Evolutionary conservation across 345 rosid genomes (phyloP).

Genomic region (Dipteronia dyeriana): DNA sequence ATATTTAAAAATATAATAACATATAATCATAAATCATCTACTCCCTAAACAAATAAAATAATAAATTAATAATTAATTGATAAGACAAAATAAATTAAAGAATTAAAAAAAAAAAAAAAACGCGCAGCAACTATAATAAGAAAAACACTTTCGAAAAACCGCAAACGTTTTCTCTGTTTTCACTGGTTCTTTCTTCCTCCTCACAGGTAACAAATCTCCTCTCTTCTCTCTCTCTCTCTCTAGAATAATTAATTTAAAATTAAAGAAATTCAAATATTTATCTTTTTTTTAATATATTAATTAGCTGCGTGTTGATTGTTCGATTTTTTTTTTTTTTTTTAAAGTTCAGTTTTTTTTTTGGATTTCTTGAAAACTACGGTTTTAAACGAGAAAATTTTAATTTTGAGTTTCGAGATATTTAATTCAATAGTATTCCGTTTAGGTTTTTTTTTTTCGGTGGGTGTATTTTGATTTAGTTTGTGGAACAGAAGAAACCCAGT

Average conservation of each 20-base stretch:
- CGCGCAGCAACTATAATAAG: constrained; percentile 9
- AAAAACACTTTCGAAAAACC: constrained; percentile 5
- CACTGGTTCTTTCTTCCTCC: constrained; percentile 2
- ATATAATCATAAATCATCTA: no score
- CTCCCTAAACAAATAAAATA: no score
- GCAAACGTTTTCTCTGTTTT: constrained; percentile 1
- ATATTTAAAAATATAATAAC: no score
- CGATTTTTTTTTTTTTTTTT: not conserved
- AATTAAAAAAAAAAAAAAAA: not conserved
- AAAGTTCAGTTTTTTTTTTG: constrained; percentile 1
- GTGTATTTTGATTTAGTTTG: constrained; percentile 3
- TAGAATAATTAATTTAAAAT: not conserved
- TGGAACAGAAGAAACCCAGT: not conserved
- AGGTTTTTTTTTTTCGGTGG: not conserved
- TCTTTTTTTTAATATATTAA: not conserved
- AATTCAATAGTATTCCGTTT: not conserved
- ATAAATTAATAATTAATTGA: not conserved
- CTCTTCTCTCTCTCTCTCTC: not conserved
- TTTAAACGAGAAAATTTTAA: not conserved
- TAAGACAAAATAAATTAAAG: not conserved
- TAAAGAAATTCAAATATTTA: not conserved
- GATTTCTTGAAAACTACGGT: not conserved
- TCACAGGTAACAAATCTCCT: constrained; percentile 13
- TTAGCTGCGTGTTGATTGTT: not conserved
- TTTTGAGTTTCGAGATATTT: not conserved